Percentiles rank a stretch among this genome's conserved stretches.
Evolutionary conservation across 2,329 filamentous ascomycete species (phyloP).

Genomic region (Coniochaeta ligniaria): DNA sequence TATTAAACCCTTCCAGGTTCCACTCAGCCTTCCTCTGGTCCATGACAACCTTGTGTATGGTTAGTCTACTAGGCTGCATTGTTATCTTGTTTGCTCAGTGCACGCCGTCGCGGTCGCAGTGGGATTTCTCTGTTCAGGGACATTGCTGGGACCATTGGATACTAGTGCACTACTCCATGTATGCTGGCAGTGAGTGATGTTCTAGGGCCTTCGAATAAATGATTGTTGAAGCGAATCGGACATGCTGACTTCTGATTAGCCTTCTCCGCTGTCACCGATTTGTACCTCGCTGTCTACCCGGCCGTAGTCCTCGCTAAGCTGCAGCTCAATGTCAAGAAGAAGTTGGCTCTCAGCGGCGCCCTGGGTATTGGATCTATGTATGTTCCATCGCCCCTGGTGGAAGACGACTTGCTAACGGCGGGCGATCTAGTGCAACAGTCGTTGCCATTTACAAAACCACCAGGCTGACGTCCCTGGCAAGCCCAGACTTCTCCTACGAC

Average conservation of each 20-base stretch:
- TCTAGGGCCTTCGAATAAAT: rapidly evolving
- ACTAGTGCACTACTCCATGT: slow-evolving; percentile 30
- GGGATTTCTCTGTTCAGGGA: slow-evolving; percentile 26
- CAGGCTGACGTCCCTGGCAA: slow-evolving; percentile 16
- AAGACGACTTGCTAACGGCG: not conserved
- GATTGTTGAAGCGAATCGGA: not conserved
- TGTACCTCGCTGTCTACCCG: slow-evolving; percentile 35
- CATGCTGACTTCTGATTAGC: slow-evolving; percentile 12
- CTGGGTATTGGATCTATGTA: slow-evolving; percentile 31
- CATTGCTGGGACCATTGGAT: slow-evolving; percentile 26
- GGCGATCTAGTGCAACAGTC: slow-evolving; percentile 12
- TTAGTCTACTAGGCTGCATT: slow-evolving; percentile 25
- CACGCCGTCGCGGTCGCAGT: slow-evolving; percentile 27
- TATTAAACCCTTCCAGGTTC: slow-evolving; percentile 26
- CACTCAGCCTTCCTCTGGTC: slow-evolving; percentile 29
- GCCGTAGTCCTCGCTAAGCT: slow-evolving; percentile 26
- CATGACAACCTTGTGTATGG: slow-evolving; percentile 20
- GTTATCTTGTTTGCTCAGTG: slow-evolving; percentile 35
- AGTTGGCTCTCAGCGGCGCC: slow-evolving; percentile 27
- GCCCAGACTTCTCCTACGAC: slow-evolving; percentile 22
- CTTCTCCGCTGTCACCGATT: slow-evolving; percentile 27
- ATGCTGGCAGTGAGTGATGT: slow-evolving; percentile 29
- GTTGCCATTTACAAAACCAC: slow-evolving; percentile 24
- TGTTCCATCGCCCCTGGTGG: slow-evolving; percentile 2
- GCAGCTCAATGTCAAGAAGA: slow-evolving; percentile 30